Base-by-base conservation (phyloP, 805 yeast species). In the Wickerhamiella sergipiensis region DNA sequence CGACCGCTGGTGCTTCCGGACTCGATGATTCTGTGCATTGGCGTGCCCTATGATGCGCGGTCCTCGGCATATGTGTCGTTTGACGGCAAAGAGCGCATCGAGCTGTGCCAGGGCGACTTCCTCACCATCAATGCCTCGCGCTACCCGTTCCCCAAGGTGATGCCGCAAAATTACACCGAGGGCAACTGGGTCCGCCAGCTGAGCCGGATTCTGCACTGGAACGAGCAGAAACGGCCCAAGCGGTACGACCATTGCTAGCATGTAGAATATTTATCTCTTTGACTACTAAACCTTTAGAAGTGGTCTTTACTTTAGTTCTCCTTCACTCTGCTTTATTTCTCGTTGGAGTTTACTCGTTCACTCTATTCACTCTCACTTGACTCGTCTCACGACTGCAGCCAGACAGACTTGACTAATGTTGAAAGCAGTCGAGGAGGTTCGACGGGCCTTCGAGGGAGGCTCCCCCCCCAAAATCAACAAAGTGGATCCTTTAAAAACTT, bases 51-150 rank as follows among this genome's bases (percentile, higher is more conserved):
- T 50, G 76, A 74, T 51, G 82, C 95, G 43, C 70, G 98, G 49
- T 79, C 92, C 5, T 85, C 95, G 0, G 97, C 97, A 0, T 92
- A 95, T 95, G 94, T 95, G 1, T 82, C 96, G 1, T 92, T 92
- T 64, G 98, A 92, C 67, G 98, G 98, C 12, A 81, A 92, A 58
- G 80, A 81, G 21, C 71, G 97, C 43, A 82, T 87, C 3, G 95
- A 92, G 64, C 68, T 92, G 46, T 67, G 71, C 33, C 79, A 78
- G 51, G 97, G 97, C 8, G 92, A 87, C 64, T 88, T 85, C 59
- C 85, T 92, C 33, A 78, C 88, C 0, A 77, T 92, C 15, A 78
- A 79, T 40, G 96, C 96, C 0, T 81, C 92, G 45, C 85, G 88
- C 26, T 90, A 77, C 67, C 95, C 96, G 21, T 92, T 92, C 71